phyloP scores from a whole-genome alignment of 2,329 filamentous ascomycete genomes.

The Diaporthe eres region DNA sequence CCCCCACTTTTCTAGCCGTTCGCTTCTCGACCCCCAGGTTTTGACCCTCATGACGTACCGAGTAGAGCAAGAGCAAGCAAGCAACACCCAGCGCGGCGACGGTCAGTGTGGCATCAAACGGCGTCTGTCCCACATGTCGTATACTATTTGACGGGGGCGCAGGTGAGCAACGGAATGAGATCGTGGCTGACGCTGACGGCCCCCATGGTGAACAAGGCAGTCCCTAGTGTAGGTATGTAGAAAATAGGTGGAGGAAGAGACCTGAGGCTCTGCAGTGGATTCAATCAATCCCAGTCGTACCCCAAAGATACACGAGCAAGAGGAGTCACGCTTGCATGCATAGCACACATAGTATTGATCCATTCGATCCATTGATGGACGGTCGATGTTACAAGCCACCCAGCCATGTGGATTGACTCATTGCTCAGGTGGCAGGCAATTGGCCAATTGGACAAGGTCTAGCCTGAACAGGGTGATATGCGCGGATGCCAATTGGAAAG shows the following conservation, averaged over 20 bases:
- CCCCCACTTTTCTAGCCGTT: background rate
- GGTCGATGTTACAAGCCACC: slow-evolving; percentile 17
- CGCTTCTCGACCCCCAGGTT: background rate
- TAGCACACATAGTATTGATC: background rate
- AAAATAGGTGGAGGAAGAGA: background rate
- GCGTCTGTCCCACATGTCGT: background rate
- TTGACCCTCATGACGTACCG: background rate
- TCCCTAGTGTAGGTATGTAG: background rate
- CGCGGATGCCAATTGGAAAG: slow-evolving; percentile 17
- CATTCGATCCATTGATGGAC: slow-evolving; percentile 1
- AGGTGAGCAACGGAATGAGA: background rate
- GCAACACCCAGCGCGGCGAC: background rate
- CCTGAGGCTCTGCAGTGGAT: slow-evolving; percentile 24
- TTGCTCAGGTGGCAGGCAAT: slow-evolving; percentile 14
- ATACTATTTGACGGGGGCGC: too few relatives aligned
- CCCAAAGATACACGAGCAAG: background rate
- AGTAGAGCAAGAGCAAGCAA: background rate
- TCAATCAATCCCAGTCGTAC: background rate
- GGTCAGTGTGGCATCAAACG: background rate
- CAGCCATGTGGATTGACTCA: slow-evolving; percentile 34
- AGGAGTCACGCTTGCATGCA: slow-evolving; percentile 25
- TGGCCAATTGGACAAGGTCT: slow-evolving; percentile 17
- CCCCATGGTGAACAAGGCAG: background rate
- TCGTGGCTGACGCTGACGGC: background rate
- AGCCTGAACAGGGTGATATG: background rate